phyloP scores from a whole-genome alignment of 345 rosid species.

The Citrus medica region DNA sequence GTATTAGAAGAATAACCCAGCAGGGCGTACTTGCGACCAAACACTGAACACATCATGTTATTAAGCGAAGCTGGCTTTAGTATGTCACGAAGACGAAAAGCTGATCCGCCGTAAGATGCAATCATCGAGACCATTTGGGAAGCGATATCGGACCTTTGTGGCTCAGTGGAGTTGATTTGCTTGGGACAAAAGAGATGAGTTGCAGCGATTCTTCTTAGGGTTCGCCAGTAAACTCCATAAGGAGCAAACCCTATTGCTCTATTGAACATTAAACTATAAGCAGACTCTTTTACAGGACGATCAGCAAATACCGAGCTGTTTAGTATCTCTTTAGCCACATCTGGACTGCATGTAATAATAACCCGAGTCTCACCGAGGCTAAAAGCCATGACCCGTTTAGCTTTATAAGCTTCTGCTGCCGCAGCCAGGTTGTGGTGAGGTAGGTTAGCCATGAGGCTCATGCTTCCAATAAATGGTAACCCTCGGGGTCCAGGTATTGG shows the following conservation, averaged over 20 bases:
- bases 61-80: slow-evolving; percentile 45
- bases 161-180: slow-evolving; percentile 34
- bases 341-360: slow-evolving; percentile 40
- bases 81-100: slow-evolving; percentile 27
- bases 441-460: slow-evolving; percentile 42
- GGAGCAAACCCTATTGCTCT: slow-evolving; percentile 62
- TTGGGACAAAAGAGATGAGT: slow-evolving; percentile 48
- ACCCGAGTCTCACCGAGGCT: slow-evolving; percentile 46
- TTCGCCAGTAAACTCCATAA: slow-evolving; percentile 52
- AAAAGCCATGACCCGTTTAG: slow-evolving; percentile 47
- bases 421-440: slow-evolving; percentile 52
- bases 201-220: slow-evolving; percentile 43
- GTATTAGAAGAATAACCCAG: slow-evolving; percentile 2
- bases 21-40: slow-evolving; percentile 39
- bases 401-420: slow-evolving; percentile 24
- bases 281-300: slow-evolving; percentile 55
- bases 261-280: slow-evolving; percentile 44
- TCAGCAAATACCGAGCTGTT: slow-evolving; percentile 48
- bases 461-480: slow-evolving; percentile 46
- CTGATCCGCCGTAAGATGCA: not conserved
- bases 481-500: slow-evolving; percentile 48
- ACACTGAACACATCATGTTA: slow-evolving; percentile 54
- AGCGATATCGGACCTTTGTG: slow-evolving; percentile 32
- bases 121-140: slow-evolving; percentile 36
- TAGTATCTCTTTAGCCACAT: slow-evolving; percentile 47